Evolutionary conservation across 768 basidiomycete species (phyloP).

Genomic region (Kwoniella sp.): DNA sequence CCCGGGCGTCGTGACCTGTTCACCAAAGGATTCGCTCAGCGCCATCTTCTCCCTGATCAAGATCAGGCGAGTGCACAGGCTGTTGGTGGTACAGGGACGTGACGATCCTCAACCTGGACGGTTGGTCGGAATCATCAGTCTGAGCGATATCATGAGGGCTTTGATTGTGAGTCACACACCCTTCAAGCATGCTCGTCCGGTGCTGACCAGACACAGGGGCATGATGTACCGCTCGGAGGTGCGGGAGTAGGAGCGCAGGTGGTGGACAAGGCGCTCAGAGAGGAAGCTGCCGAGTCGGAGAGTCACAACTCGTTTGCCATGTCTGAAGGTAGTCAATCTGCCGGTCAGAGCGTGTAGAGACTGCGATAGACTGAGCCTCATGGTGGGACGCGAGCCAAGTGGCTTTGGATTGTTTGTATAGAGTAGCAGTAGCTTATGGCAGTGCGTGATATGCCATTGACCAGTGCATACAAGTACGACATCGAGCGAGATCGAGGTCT

Average conservation of each 20-base stretch:
- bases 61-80: constrained; percentile 84
- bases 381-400: background rate
- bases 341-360: constrained; percentile 3
- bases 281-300: constrained; percentile 37
- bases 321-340: constrained; percentile 5
- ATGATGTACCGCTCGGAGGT: constrained; percentile 43
- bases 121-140: constrained; percentile 47
- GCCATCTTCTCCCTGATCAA: constrained; percentile 87
- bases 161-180: constrained; percentile 38
- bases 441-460: too few relatives aligned
- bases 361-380: too few relatives aligned
- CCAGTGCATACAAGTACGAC: too few relatives aligned
- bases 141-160: constrained; percentile 49
- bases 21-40: constrained; percentile 82
- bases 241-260: constrained; percentile 47
- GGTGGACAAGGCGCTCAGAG: constrained; percentile 41
- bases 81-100: constrained; percentile 76
- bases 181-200: background rate
- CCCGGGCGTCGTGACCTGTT: constrained; percentile 93
- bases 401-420: background rate
- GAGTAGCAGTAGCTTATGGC: background rate
- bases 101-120: constrained; percentile 43
- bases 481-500: too few relatives aligned
- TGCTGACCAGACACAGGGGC: constrained; percentile 16
- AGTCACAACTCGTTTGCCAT: constrained; percentile 14